Evolutionary conservation across 306 rosid species (phyloP).

Genomic region (Betula pendula): DNA sequence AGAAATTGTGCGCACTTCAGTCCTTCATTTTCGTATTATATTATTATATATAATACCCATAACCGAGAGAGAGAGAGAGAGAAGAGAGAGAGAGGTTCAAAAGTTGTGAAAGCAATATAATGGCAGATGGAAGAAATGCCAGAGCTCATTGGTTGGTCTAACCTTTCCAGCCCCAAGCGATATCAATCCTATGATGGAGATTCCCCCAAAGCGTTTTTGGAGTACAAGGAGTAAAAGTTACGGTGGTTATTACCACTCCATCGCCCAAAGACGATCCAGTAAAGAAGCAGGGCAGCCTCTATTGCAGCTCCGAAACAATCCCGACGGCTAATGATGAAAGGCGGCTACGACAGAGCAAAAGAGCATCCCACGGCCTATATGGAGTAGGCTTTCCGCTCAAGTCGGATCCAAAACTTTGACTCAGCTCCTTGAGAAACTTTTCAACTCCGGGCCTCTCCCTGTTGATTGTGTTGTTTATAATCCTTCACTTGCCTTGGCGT

Average conservation of each 20-base stretch:
- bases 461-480: slow-evolving; percentile 54
- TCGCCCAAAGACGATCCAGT: slow-evolving; percentile 37
- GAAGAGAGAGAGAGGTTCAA: neutral
- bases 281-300: slow-evolving; percentile 25
- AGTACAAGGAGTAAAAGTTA: slow-evolving; percentile 35
- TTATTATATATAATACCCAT: too few relatives aligned
- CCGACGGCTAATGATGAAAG: slow-evolving; percentile 64
- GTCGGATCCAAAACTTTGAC: slow-evolving; percentile 41
- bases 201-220: slow-evolving; percentile 41
- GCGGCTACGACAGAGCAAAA: slow-evolving; percentile 43
- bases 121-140: neutral
- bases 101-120: neutral
- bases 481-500: slow-evolving; percentile 40
- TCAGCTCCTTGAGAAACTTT: slow-evolving; percentile 40
- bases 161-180: slow-evolving; percentile 62
- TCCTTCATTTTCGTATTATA: too few relatives aligned
- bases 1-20: too few relatives aligned
- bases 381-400: slow-evolving; percentile 25
- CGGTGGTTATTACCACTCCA: slow-evolving; percentile 55
- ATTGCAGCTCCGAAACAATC: slow-evolving; percentile 43
- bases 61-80: too few relatives aligned
- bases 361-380: slow-evolving; percentile 37
- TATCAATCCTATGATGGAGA: slow-evolving; percentile 55
- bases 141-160: slow-evolving; percentile 38
- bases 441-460: slow-evolving; percentile 27